These are phyloP conservation scores for Russula sp. DNA, from an alignment of 768 basidiomycete genomes.

Conservation along the genomic window DNA sequence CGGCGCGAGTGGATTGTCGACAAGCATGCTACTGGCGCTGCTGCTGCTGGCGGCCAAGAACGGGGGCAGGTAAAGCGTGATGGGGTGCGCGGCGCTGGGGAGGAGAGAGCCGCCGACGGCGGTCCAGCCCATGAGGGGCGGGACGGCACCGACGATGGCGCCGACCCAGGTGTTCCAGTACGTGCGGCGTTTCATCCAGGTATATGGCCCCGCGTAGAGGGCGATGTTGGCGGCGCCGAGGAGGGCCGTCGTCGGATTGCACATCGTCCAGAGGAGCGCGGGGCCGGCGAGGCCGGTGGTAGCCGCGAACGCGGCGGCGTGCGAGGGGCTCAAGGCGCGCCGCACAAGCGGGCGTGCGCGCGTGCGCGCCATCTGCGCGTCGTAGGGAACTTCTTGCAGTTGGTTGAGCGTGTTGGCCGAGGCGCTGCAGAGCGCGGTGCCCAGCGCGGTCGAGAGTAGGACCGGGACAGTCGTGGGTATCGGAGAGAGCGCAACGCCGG, in stretches of 20 bases:
- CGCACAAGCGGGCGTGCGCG: constrained; percentile 82
- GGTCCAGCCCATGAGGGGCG: constrained; percentile 98
- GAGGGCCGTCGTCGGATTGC: constrained; percentile 78
- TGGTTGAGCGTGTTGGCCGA: constrained; percentile 95
- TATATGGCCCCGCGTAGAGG: constrained; percentile 89
- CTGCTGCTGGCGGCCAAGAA: constrained; percentile 45
- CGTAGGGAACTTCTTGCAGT: constrained; percentile 88
- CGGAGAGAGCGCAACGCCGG: constrained; percentile 89
- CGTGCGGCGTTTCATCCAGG: constrained; percentile 80
- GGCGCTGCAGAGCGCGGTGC: constrained; percentile 85
- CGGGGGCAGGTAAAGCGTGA: constrained; percentile 54
- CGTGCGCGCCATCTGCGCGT: constrained; percentile 94
- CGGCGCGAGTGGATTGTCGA: constrained; percentile 78
- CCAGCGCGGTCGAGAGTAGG: constrained; percentile 78
- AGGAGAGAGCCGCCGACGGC: constrained; percentile 79
- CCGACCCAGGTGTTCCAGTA: constrained; percentile 92
- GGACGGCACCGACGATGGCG: constrained; percentile 83
- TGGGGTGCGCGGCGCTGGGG: constrained; percentile 53
- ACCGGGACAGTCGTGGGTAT: constrained; percentile 77
- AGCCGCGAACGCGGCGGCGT: constrained; percentile 74
- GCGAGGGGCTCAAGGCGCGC: constrained; percentile 73
- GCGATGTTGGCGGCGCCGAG: constrained; percentile 80
- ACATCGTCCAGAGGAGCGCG: constrained; percentile 67
- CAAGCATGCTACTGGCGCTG: constrained; percentile 29
- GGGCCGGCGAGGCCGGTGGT: constrained; percentile 75